Conservation (phyloP, 345 rosid species). For the Euphorbia peplus region DNA sequence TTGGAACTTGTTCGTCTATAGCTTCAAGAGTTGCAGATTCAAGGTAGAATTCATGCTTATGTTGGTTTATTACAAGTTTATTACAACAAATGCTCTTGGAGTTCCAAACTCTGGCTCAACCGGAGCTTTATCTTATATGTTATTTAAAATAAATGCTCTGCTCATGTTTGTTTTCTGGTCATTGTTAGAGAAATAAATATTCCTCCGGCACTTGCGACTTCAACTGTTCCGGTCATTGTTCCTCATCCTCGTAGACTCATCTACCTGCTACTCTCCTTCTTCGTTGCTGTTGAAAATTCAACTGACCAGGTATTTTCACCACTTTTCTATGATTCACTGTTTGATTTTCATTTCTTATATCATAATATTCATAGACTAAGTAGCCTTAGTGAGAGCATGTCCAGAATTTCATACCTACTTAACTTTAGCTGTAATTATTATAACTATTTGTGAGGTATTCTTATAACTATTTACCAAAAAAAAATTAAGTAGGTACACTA, state of each 20-base stretch:
- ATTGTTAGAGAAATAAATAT: too few relatives aligned
- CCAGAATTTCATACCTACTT: too few relatives aligned
- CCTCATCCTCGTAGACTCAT: background rate
- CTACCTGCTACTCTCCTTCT: background rate
- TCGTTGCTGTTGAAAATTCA: background rate
- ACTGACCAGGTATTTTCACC: background rate
- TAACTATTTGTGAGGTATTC: too few relatives aligned
- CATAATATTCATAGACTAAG: too few relatives aligned
- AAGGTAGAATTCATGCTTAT: constrained; percentile 52
- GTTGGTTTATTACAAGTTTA: too few relatives aligned
- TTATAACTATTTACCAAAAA: too few relatives aligned
- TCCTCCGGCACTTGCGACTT: too few relatives aligned
- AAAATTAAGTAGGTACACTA: too few relatives aligned
- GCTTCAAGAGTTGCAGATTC: constrained; percentile 33
- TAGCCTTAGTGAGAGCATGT: too few relatives aligned
- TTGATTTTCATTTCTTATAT: background rate
- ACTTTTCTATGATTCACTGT: background rate
- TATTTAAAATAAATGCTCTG: too few relatives aligned
- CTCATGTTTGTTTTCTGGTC: too few relatives aligned
- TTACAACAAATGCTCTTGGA: constrained; percentile 48
- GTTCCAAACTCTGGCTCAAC: constrained; percentile 40
- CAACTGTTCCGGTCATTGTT: background rate
- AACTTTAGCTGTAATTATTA: too few relatives aligned
- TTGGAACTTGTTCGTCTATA: constrained; percentile 9
- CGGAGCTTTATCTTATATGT: constrained; percentile 33